Evolutionary conservation across 1,284 basidiomycete species (phyloP).

Genomic region (Dichomitus squalens): DNA sequence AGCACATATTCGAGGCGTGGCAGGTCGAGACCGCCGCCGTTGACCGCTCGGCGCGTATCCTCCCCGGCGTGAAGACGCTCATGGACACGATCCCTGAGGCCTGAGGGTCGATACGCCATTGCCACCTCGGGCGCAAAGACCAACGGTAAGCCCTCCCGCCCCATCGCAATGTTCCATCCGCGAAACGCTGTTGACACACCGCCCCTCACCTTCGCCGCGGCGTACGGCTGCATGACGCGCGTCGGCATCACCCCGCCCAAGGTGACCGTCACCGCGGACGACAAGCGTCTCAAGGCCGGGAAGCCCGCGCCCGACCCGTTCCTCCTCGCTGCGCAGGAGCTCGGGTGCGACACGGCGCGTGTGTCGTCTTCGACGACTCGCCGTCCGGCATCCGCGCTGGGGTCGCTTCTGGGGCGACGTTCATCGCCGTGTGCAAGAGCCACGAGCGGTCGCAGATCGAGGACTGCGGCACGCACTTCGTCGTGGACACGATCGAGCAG

Average conservation of each 20-base stretch:
- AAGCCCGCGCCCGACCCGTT: slow-evolving; percentile 77
- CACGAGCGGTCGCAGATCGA: slow-evolving; percentile 54
- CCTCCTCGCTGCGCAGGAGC: slow-evolving; percentile 72
- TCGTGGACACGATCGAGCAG: slow-evolving; percentile 63
- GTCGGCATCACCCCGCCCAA: slow-evolving; percentile 75
- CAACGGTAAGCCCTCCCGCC: slow-evolving; percentile 58
- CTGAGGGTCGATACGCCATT: slow-evolving; percentile 71
- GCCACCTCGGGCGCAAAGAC: slow-evolving; percentile 80
- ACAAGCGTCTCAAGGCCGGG: slow-evolving; percentile 65
- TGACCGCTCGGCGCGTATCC: too few relatives aligned
- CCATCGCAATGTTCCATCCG: slow-evolving; percentile 6
- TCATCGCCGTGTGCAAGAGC: slow-evolving; percentile 76
- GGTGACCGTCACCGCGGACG: slow-evolving; percentile 80
- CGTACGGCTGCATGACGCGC: slow-evolving; percentile 70
- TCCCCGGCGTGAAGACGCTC: too few relatives aligned
- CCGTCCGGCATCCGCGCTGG: slow-evolving; percentile 75
- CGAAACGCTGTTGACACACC: neutral
- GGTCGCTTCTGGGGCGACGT: slow-evolving; percentile 71
- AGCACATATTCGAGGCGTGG: slow-evolving; percentile 52
- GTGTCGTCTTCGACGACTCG: slow-evolving; percentile 78
- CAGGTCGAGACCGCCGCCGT: slow-evolving; percentile 59
- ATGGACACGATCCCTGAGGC: slow-evolving; percentile 70
- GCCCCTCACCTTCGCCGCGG: slow-evolving; percentile 37
- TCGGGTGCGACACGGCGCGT: slow-evolving; percentile 58
- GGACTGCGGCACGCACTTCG: too few relatives aligned